Base-by-base conservation (phyloP, 2,329 filamentous ascomycete species). In the Cadophora sp. region DNA sequence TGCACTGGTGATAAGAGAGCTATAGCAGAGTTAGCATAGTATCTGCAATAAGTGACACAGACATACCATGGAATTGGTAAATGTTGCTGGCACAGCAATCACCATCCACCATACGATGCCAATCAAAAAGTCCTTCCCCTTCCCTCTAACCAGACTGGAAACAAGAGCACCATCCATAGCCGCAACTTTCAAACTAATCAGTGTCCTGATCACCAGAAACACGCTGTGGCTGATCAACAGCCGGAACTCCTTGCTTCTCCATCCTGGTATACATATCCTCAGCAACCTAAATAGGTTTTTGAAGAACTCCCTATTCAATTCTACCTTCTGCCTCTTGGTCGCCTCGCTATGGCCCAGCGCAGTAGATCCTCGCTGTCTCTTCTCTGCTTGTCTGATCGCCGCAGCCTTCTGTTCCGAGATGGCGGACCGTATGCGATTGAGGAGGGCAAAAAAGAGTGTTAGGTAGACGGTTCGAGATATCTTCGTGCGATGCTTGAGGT, bases 61-160 rank as follows among this genome's bases (percentile, higher is more conserved):
- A 48, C 87, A 79, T 80, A 96, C 92, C 96, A 99, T 99, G 0
- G 94, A 97, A 80, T 99, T 99, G 48, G 96, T 99, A 78, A 98
- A 97, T 0, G 96, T 98, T 1, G 96, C 96, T 11, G 96, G 96
- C 18, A 99, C 86, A 30, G 96, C 95, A 72, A 99, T 96, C 64
- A 95, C 79, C 96, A 99, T 99, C 96, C 96, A 99, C 94, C 95
- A 97, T 6, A 96, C 87, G 73, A 99, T 89, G 0, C 93, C 89
- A 73, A 90, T 89, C 74, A 98, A 77, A 73, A 99, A 99, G 72
- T 97, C 94, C 79, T 89, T 92, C 18, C 95, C 96, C 72, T 91
- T 96, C 1, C 96, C 96, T 79, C 94, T 90, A 55, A 99, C 94
- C 65, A 99, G 82, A 71, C 89, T 94, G 81, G 96, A 97, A 67